Base-by-base conservation (phyloP, 129 eudicot species). In the Tanacetum coccineum region DNA sequence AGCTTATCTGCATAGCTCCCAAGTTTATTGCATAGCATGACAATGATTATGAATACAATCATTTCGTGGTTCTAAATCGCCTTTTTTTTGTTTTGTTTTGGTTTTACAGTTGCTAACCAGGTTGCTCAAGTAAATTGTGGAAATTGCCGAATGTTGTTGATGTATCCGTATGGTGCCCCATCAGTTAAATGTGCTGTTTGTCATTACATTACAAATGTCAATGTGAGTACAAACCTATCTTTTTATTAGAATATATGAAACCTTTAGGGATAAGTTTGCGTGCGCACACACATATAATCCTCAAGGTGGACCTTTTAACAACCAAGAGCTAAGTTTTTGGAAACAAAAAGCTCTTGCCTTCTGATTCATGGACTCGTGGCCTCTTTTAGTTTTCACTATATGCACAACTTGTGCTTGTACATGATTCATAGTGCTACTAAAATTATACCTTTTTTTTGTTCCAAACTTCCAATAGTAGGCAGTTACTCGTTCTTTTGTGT, bases 161-260 rank as follows among this genome's bases (percentile, higher is more conserved):
- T 89, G 96, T 89, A 89, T 74, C 96, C 96, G 21, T 82, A 74
- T 48, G 96, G 96, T 70, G 87, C 96, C 6, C 94, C 94, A 12
- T 89, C 96, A 13, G 96, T 89, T 67, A 89, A 83, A 81, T 89
- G 96, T 61, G 94, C 94, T 17, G 69, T 89, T 74, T 89, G 96
- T 78, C 94, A 89, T 58, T 81, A 69, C 59, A 82, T 89, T 76
- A 86, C 96, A 13, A 86, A 86, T 68, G 90, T 86, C 52, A 87
- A 82, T 69, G 94, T 86, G 66, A 85, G 90, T 86, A 42, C 26
- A 19, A 66, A 51, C 22, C 45, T 14, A 57, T 74, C 67, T 52
- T 70, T 15, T 59, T 67, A 6, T 6, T 11, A 56, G 11, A 2
- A 59, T 36, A 28, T 10, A 9, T 11, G 62, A 22, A 22, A 22